Conservation (phyloP, 1,284 basidiomycete species). For the Naganishia cerealis region DNA sequence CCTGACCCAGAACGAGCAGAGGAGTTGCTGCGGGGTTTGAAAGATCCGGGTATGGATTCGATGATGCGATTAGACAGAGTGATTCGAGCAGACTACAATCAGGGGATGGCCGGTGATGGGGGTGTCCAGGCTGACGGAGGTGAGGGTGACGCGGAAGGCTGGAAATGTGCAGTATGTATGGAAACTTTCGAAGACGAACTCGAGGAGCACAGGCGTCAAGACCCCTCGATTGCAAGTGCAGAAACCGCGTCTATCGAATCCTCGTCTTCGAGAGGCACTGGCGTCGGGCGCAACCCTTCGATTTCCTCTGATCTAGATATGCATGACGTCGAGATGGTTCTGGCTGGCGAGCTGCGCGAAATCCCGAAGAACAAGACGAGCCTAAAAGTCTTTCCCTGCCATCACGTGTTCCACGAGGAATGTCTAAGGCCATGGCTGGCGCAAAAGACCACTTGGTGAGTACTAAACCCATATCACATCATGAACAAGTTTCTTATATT, state of each 20-base stretch:
- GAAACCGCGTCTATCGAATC: background rate
- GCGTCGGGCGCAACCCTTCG: constrained; percentile 4
- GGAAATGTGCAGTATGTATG: constrained; percentile 35
- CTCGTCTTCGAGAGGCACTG: background rate
- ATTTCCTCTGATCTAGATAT: constrained; percentile 28
- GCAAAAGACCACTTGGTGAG: constrained; percentile 51
- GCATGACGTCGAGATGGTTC: constrained; percentile 31
- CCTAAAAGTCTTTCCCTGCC: constrained; percentile 52
- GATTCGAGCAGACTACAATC: constrained; percentile 16
- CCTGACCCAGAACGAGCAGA: constrained; percentile 34
- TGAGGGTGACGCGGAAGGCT: constrained; percentile 27
- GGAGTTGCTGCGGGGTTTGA: constrained; percentile 31
- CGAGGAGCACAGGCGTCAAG: constrained; percentile 20
- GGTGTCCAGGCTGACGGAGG: background rate
- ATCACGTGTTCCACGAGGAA: constrained; percentile 51
- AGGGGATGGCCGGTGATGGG: background rate
- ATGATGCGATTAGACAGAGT: constrained; percentile 30
- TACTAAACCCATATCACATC: background rate
- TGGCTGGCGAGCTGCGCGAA: constrained; percentile 32
- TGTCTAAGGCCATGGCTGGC: constrained; percentile 52
- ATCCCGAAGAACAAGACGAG: constrained; percentile 34
- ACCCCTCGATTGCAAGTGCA: background rate
- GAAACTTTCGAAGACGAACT: constrained; percentile 28
- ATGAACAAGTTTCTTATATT: background rate
- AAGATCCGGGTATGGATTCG: constrained; percentile 30